phyloP scores from a whole-genome alignment of 2,329 filamentous ascomycete genomes.

The Sclerotinia glacialis region DNA sequence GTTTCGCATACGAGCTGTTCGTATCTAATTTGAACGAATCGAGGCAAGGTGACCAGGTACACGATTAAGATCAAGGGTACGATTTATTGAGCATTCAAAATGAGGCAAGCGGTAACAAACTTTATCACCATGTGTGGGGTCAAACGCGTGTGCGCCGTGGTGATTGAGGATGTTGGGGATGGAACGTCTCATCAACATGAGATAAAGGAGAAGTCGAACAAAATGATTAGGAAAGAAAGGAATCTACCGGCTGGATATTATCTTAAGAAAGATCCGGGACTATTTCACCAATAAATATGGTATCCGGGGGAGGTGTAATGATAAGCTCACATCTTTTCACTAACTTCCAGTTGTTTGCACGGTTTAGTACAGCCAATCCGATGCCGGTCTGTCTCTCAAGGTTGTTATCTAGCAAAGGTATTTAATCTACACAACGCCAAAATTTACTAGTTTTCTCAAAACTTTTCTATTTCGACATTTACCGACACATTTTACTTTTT shows the following conservation, averaged over 20 bases:
- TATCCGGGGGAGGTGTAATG: background rate
- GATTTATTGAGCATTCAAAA: background rate
- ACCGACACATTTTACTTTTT: background rate
- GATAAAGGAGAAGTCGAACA: background rate
- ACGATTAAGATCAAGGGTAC: background rate
- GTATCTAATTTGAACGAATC: background rate
- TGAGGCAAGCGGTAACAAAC: slow-evolving; percentile 8
- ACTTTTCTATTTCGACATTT: background rate
- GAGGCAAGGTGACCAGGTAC: background rate
- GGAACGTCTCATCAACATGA: slow-evolving; percentile 6
- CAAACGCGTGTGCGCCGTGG: slow-evolving; percentile 16
- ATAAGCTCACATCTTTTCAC: background rate
- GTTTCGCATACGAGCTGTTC: background rate
- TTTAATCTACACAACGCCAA: slow-evolving; percentile 11
- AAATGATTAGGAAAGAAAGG: background rate
- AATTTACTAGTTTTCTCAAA: background rate
- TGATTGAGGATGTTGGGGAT: slow-evolving; percentile 8
- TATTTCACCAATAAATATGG: background rate
- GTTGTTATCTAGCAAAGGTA: slow-evolving; percentile 10
- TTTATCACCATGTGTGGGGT: slow-evolving; percentile 10
- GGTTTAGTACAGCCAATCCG: background rate
- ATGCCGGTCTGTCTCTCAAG: slow-evolving; percentile 6
- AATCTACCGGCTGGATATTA: background rate
- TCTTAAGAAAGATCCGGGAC: background rate
- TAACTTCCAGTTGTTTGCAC: background rate